Base-by-base conservation (phyloP, 2,329 filamentous ascomycete species). In the Seiridium cupressi region DNA sequence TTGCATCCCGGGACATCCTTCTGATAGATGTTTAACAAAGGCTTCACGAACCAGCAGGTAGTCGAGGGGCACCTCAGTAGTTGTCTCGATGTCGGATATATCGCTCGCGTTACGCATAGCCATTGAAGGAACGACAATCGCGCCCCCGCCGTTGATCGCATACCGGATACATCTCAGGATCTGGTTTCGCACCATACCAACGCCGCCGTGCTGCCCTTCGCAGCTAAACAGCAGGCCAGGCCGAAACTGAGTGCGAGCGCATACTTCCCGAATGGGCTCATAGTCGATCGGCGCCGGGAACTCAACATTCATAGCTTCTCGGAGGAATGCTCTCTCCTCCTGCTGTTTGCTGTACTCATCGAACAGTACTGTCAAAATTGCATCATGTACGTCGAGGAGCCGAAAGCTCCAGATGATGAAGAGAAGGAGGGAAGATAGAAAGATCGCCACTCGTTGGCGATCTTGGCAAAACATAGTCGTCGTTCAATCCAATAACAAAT, bases 161-260 rank as follows among this genome's bases (percentile, higher is more conserved):
- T 76, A 78, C 18, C 76, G 70, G 4, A 77, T 69, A 63, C 76
- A 78, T 54, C 75, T 76, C 3, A 78, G 64, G 26, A 78, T 76
- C 62, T 75, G 74, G 59, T 76, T 76, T 35, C 76, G 69, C 44
- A 77, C 65, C 70, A 77, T 76, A 44, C 72, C 75, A 51, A 77
- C 69, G 34, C 74, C 75, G 42, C 75, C 76, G 38, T 72, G 70
- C 57, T 75, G 74, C 5, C 71, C 74, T 53, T 77, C 74, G 64
- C 76, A 77, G 36, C 66, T 76, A 57, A 77, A 78, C 2, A 77
- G 60, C 9, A 78, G 60, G 32, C 71, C 73, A 0, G 66, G 62
- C 11, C 73, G 72, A 61, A 76, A 77, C 1, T 64, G 48, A n/a
- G 63, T 67, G 11, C 68, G 66, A 1, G 65, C 64, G 56, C 75